Evolutionary conservation across 2,329 filamentous ascomycete species (phyloP).

Genomic region (Pestalotiopsis sp.): DNA sequence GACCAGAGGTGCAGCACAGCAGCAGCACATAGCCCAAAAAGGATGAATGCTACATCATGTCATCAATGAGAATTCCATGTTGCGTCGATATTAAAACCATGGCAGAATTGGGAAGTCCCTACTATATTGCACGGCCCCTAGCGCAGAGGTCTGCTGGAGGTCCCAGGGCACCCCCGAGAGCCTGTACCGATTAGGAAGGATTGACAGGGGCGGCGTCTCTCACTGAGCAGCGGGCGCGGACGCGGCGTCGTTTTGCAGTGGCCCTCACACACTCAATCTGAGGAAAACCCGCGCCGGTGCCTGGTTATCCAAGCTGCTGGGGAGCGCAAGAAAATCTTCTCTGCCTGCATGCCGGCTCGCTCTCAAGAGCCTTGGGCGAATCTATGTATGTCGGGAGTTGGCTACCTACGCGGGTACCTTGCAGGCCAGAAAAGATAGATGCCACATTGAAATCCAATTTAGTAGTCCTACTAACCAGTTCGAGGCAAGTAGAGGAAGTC

Average conservation of each 20-base stretch:
- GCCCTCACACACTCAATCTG: neutral
- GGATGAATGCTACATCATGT: neutral
- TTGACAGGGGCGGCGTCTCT: constrained; percentile 2
- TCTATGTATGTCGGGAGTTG: neutral
- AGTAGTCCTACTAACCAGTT: neutral
- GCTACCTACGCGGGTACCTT: neutral
- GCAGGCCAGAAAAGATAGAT: neutral
- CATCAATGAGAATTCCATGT: neutral
- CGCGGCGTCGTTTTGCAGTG: neutral
- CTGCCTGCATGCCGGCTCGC: too few species aligned
- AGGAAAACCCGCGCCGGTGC: neutral
- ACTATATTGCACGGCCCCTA: neutral
- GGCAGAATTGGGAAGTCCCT: constrained; percentile 11
- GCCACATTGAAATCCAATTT: neutral
- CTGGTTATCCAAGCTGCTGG: neutral
- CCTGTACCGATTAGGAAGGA: constrained; percentile 6
- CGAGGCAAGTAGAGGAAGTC: neutral
- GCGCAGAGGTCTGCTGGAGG: neutral
- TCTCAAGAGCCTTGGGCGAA: neutral
- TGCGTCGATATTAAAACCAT: constrained; percentile 6
- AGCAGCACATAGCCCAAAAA: neutral
- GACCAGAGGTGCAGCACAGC: neutral
- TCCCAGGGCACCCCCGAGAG: neutral
- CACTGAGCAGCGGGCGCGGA: neutral
- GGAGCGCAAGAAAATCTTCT: neutral